These are phyloP conservation scores for Asterophora lycoperdoides DNA, from an alignment of 768 basidiomycete species.

Conservation along the genomic window DNA sequence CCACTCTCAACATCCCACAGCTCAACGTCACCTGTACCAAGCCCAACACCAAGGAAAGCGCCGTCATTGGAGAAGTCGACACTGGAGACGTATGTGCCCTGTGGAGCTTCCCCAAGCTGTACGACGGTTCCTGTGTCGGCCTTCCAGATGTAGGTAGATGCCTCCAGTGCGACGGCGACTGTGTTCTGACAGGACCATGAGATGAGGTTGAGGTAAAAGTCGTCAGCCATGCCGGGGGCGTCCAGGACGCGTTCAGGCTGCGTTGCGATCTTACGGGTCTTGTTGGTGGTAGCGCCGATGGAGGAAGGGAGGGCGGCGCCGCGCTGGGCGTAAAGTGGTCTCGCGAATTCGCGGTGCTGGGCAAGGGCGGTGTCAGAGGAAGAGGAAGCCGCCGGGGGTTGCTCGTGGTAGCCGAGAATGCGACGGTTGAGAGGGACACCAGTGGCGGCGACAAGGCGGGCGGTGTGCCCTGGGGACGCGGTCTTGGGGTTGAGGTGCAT, in stretches of 20 bases:
- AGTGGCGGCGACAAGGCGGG: conserved; percentile 69
- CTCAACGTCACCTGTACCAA: conserved; percentile 82
- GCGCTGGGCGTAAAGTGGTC: conserved; percentile 67
- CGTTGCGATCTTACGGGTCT: conserved; percentile 79
- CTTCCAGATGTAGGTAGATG: conserved; percentile 89
- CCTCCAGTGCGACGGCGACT: conserved; percentile 86
- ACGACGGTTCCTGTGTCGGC: conserved; percentile 86
- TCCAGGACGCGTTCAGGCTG: conserved; percentile 92
- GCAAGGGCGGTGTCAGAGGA: conserved; percentile 72
- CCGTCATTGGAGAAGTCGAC: conserved; percentile 81
- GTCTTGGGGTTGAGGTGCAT: conserved; percentile 54
- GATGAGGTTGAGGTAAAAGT: conserved; percentile 95
- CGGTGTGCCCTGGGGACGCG: conserved; percentile 73
- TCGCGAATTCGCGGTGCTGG: conserved; percentile 72
- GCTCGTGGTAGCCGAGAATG: conserved; percentile 85
- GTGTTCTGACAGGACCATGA: conserved; percentile 85
- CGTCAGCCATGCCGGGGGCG: conserved; percentile 89
- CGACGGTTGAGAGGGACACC: conserved; percentile 76
- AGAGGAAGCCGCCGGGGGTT: conserved; percentile 64
- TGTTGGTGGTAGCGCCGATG: conserved; percentile 58
- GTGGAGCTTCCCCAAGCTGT: conserved; percentile 70
- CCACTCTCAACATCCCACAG: conserved; percentile 89
- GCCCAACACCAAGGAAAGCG: conserved; percentile 76
- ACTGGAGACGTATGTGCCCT: conserved; percentile 70
- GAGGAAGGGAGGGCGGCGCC: conserved; percentile 61